phyloP scores from a whole-genome alignment of 2,329 filamentous ascomycete genomes.

The Bipolaris oryzae region DNA sequence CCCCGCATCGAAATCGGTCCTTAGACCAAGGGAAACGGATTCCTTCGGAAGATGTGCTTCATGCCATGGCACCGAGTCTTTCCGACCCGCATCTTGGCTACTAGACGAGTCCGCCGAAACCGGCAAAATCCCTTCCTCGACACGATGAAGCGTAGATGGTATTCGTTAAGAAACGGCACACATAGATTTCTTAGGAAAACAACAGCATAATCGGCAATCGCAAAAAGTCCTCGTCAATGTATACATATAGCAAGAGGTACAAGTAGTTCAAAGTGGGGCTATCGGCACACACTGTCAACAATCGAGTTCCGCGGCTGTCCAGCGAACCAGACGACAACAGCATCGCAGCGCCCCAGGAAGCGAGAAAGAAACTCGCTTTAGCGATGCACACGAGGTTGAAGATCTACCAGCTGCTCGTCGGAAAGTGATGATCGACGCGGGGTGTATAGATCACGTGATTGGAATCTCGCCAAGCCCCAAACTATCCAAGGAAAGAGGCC shows the following conservation, averaged over 20 bases:
- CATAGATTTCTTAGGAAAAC: conserved; percentile 41
- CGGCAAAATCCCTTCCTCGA: conserved; percentile 14
- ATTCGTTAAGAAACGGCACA: conserved; percentile 44
- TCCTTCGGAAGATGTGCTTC: conserved; percentile 14
- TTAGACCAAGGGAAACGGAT: conserved; percentile 41
- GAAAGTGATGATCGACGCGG: too few relatives aligned
- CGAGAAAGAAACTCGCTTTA: too few relatives aligned
- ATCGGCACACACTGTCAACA: too few relatives aligned
- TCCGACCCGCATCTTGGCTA: conserved; percentile 58
- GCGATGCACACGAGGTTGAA: too few relatives aligned
- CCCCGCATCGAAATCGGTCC: conserved; percentile 30
- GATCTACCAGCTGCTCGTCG: too few relatives aligned
- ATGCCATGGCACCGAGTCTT: conserved; percentile 49
- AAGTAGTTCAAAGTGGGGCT: too few relatives aligned
- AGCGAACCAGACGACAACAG: too few relatives aligned
- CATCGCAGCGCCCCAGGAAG: too few relatives aligned
- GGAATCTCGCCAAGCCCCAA: too few relatives aligned
- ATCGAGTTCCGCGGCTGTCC: too few relatives aligned
- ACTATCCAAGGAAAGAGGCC: too few relatives aligned
- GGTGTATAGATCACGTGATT: too few relatives aligned
- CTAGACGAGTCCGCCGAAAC: conserved; percentile 18
- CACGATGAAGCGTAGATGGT: conserved; percentile 35
- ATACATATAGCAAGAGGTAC: background rate
- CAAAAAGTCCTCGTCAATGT: conserved; percentile 52
- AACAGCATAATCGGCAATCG: conserved; percentile 41